Evolutionary conservation across 1,139 yeast genomes (phyloP).

Genomic region (Geotrichum histeridarum): DNA sequence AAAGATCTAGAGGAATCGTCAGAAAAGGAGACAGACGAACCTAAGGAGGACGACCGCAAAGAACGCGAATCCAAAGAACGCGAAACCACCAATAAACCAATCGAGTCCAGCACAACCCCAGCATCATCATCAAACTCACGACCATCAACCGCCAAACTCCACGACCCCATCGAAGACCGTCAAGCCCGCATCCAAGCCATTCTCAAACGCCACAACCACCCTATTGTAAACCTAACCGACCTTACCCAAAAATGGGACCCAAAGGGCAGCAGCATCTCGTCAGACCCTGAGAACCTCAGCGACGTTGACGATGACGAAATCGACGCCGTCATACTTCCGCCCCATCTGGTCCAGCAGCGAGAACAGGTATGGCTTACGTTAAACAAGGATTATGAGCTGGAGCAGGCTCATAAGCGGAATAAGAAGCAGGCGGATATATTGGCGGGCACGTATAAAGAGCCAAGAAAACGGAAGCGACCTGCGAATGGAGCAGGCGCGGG

Average conservation of each 20-base stretch:
- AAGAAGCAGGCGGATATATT: constrained; percentile 79
- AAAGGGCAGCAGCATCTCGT: constrained; percentile 47
- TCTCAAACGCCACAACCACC: constrained; percentile 19
- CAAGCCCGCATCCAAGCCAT: constrained; percentile 18
- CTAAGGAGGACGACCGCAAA: no score
- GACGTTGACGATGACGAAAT: constrained; percentile 84
- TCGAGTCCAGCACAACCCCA: no score
- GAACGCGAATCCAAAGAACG: not conserved
- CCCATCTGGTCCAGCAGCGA: constrained; percentile 63
- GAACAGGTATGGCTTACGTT: constrained; percentile 84
- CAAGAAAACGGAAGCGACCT: constrained; percentile 28
- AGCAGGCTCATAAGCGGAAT: constrained; percentile 77
- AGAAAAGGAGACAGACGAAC: constrained; percentile 21
- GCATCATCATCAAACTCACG: not conserved
- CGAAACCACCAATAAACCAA: not conserved
- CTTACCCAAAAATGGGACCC: constrained; percentile 13
- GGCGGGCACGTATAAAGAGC: constrained; percentile 37
- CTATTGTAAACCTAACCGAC: constrained; percentile 10
- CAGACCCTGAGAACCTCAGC: constrained; percentile 57
- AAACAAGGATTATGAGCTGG: constrained; percentile 77
- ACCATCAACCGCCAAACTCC: not conserved
- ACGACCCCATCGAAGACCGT: constrained; percentile 9
- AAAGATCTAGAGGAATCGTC: constrained; percentile 22
- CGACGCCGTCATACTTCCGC: constrained; percentile 52
- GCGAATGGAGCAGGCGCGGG: not conserved